Evolutionary conservation across 345 rosid species (phyloP).

Genomic region (Schrenkiella parvula): DNA sequence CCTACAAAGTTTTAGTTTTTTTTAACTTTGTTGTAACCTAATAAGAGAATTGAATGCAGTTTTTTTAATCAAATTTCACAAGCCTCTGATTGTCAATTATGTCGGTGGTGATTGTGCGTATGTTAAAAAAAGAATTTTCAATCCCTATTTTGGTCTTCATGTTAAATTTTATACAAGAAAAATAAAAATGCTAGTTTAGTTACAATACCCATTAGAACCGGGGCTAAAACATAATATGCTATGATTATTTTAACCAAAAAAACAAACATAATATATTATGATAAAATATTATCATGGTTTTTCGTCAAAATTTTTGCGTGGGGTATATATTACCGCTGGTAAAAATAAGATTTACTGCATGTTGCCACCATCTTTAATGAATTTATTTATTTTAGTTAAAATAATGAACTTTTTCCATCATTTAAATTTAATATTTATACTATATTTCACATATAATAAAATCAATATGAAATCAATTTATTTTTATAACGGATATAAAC

Average conservation of each 20-base stretch:
- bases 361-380: background rate
- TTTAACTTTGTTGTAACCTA: background rate
- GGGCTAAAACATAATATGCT: too few relatives aligned
- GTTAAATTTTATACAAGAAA: too few relatives aligned
- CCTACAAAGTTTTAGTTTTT: background rate
- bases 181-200: too few relatives aligned
- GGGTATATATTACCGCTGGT: background rate
- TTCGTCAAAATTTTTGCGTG: background rate
- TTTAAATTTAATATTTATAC: background rate
- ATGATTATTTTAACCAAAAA: too few relatives aligned
- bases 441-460: background rate
- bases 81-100: background rate
- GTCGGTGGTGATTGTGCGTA: background rate
- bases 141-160: too few relatives aligned
- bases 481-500: background rate
- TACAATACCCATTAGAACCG: too few relatives aligned
- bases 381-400: too few relatives aligned
- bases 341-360: background rate
- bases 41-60: background rate
- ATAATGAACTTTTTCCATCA: too few relatives aligned
- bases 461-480: background rate
- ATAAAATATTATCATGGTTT: background rate
- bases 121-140: background rate
- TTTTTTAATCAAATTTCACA: too few relatives aligned
- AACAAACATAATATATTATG: background rate